Percentiles rank a stretch among this genome's conserved stretches.
These are phyloP conservation scores for Rhizopogon vinicolor DNA, from an alignment of 768 basidiomycete species.

Conservation along the genomic window DNA sequence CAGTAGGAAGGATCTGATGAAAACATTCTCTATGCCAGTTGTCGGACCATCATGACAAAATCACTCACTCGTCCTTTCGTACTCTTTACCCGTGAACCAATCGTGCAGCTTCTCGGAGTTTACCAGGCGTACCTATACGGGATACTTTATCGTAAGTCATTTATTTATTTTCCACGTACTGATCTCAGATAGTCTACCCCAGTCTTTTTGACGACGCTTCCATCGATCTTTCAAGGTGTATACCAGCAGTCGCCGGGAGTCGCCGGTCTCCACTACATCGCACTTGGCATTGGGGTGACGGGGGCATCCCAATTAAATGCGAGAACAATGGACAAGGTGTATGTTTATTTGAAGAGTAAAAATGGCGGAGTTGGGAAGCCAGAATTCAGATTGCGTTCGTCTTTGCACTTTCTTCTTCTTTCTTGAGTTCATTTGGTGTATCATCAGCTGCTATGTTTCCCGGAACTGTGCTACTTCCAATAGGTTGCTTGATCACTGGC, in stretches of 20 bases:
- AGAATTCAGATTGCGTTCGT: conserved; percentile 47
- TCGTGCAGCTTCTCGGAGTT: conserved; percentile 57
- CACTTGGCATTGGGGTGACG: conserved; percentile 60
- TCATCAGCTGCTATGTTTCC: conserved; percentile 52
- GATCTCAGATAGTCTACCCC: background rate
- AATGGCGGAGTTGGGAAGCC: conserved; percentile 52
- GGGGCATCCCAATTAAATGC: conserved; percentile 52
- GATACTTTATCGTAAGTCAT: conserved; percentile 44
- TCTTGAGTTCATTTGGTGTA: background rate
- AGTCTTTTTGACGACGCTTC: conserved; percentile 69
- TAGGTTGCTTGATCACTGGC: conserved; percentile 65
- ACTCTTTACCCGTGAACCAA: conserved; percentile 56
- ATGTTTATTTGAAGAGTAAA: conserved; percentile 43
- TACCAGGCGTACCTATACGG: conserved; percentile 74
- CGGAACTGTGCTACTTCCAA: conserved; percentile 55
- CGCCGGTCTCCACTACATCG: conserved; percentile 40
- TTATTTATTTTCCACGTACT: background rate
- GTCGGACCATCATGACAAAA: conserved; percentile 44
- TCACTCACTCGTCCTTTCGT: conserved; percentile 63
- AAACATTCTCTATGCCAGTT: conserved; percentile 29
- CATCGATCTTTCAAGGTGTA: conserved; percentile 46
- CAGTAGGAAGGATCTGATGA: background rate
- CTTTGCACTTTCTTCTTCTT: background rate
- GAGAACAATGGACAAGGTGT: conserved; percentile 50
- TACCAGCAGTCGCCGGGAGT: conserved; percentile 42